Base-by-base conservation (phyloP, 352 stramenopile species). In the Globisporangium apiculatum region DNA sequence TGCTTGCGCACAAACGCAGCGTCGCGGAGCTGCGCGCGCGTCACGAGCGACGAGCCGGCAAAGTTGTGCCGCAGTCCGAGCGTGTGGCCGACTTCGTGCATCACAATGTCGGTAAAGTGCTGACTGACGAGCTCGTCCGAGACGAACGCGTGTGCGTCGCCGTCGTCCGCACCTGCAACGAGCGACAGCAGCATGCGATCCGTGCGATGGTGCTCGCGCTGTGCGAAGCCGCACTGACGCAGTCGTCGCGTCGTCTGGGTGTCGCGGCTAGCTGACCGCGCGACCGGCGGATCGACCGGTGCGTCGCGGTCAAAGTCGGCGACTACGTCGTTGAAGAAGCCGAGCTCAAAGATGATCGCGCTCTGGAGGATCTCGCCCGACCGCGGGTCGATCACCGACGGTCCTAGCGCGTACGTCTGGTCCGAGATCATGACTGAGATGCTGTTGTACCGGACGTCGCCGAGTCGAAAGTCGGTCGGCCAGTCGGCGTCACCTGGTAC, bases 51-150 rank as follows among this genome's bases (percentile, higher is more conserved):
- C 0, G 81, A 87, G 10, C 73, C 86, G 7, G 69, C 73, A 68
- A 96, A 96, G 61, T 96, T 97, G 67, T 97, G 86, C 10, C 85
- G 78, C 10, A 95, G 69, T 5, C 84, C 86, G 2, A 96, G 75
- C 11, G 85, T 94, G 62, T 97, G 88, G 7, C 86, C 88, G 31
- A 95, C 85, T 67, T 96, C 86, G 56, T 96, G 87, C 79, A 95
- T 92, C 36, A 94, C 75, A 40, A 93, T 86, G 57, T 86, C 72
- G 7, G 68, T 67, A 53, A 96, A 83, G 48, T 90, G 76, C 37
- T 80, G 71, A 18, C 68, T 68, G 11, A 94, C 76, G 56, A 92
- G 67, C 24, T 67, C 64, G 45, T 87, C 72, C 2, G 83, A 71
- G 18, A 91, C 69, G 37, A 68, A 75, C 17, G 49, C 53, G 43